Evolutionary conservation across 495 filamentous ascomycete species (phyloP), one percentile per base, ranked within the genome.

Genomic region (Pseudomonodictys pantanalensis): DNA sequence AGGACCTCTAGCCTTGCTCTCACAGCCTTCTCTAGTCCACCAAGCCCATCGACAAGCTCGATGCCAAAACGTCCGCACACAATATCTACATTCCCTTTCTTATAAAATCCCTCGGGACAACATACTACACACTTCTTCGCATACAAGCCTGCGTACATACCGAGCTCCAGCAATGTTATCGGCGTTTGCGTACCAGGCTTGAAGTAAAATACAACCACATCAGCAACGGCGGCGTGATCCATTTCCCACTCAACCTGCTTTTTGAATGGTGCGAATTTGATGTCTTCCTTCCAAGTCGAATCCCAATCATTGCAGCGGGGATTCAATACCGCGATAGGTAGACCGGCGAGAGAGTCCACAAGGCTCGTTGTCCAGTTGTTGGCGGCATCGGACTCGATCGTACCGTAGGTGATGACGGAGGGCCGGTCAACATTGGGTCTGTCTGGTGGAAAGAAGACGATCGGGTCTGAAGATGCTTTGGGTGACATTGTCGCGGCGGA

Each of bases 201-300:
- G 41, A 83, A 83, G 57, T 79, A 83, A 20, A 85, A 52, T 1
- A 78, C 78, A 12, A 85, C 71, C 15, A 85, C 44, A 58, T 83
- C 79, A 3, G 80, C 80, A 0, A 38, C 49, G 41, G 79, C 76
- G 46, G 78, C 75, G 68, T 74, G 79, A 30, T 82, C 76, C n/a
- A 85, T 72, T 67, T 86, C 82, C 82, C 81, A 85, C 30, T 76
- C 71, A 0, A 82, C 79, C 67, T 86, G 83, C 64, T 82, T 71
- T 3, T 69, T 68, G 60, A 78, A 85, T 0, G 72, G 76, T 0
- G 60, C 38, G 49, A 73, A 78, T 0, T 69, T 50, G 30, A 78
- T 70, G 25, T 82, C 77, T 60, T 83, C 75, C 1, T 29, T 51
- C 83, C 83, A 86, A 18, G 72, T 75, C 51, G 63, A 68, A 62